Evolutionary conservation across 2,329 filamentous ascomycete species (phyloP), one percentile per base, ranked within the genome.

Genomic region (Aspergillus carbonarius): DNA sequence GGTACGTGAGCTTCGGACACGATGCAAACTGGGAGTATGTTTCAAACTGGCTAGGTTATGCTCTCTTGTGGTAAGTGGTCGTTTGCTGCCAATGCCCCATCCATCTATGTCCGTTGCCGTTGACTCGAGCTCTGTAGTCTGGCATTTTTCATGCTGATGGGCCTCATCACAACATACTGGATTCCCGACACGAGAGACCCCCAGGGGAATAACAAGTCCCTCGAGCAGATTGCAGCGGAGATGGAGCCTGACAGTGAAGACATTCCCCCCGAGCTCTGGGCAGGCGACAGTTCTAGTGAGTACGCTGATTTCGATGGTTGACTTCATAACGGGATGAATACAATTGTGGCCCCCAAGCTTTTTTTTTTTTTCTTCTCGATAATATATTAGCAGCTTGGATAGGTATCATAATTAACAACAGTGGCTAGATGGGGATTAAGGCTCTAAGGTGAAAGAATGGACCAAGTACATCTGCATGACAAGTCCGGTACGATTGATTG

Each of bases 181-280:
- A 65, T 70, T 15, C 70, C 70, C 1, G 69, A 72, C 32, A 65
- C 71, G 13, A 42, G 55, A 32, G 60, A 64, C 15, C 62, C 59
- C 7, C 57, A 63, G 1, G 67, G 68, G 1, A 61, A 62, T 6
- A 60, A 61, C 25, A 69, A 68, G 47, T 67, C 60, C 9, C 55
- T 72, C 1, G 69, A 72, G 55, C 62, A 65, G 23, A 50, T 72
- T 25, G 67, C 68, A 1, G 53, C 65, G 27, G 66, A 69, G 1
- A 65, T 62, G 20, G 49, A 40, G 20, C 15, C 17, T 7, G 40
- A 23, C 18, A 13, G 2, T 23, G 40, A 25, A 7, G 40, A 23
- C 4, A 23, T 13, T 23, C 12, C 40, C 18, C 20, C 25, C 40
- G 40, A 25, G 40, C 18, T 25, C 18, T 20, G 18, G 12, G 40